Base-by-base conservation (phyloP, 179 eudicot species). In the Silene coronaria region DNA sequence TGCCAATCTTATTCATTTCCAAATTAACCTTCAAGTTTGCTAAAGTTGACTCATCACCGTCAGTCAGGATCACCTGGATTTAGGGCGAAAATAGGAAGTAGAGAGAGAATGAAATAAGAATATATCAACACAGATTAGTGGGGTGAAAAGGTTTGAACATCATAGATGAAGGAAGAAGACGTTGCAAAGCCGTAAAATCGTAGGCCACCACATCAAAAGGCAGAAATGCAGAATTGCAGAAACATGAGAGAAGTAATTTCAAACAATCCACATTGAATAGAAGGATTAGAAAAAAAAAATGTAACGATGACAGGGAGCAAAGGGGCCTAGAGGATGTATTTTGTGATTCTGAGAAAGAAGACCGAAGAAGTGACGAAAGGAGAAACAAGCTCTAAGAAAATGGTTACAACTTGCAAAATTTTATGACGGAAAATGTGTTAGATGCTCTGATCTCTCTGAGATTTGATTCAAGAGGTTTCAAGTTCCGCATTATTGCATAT, bases 11-110 rank as follows among this genome's bases (percentile, higher is more conserved):
- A 83, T 92, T 96, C 81, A 85, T 71, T 75, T 86, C 96, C 90
- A 96, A 84, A 79, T 96, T 96, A 62, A 81, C 82, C 85, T 87
- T 93, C 90, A 96, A 83, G 77, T 96, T 96, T 53, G 85, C 91
- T 83, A 96, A 84, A 83, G 82, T 91, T 57, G 90, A 89, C 21
- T 85, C 75, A 85, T 96, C 97, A 28, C 99, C 99, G 75, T 96
- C 99, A 74, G 86, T 91, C 76, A 96, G 73, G 77, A 87, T 81
- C 77, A 90, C 97, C 99, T 96, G 87, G 73, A 78, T 45, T 36
- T 22, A 72, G 32, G 27, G 21, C 42, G 21, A 17, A 45, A 80
- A 63, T 12, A 3, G 51, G 26, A 53, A 26, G 32, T 23, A 51
- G 61, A 75, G 5, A 75, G 45, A 48, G 4, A 36, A 19, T 9